Percentiles rank a stretch among this genome's conserved stretches.
Evolutionary conservation across 2,329 filamentous ascomycete genomes (phyloP).

Genomic region (Cordyceps sp.): DNA sequence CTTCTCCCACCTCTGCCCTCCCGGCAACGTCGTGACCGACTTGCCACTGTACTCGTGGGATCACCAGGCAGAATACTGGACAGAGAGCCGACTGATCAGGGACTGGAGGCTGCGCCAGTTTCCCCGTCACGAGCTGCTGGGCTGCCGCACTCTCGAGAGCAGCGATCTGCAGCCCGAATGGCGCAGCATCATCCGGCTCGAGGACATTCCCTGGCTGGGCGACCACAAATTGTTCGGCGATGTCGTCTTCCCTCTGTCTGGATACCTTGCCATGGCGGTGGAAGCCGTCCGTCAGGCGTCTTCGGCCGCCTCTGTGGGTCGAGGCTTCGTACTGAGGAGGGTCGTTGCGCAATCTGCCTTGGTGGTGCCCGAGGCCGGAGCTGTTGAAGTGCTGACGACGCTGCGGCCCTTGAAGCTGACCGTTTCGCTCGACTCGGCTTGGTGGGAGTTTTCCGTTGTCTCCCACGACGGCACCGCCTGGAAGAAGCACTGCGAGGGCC

Average conservation of each 20-base stretch:
- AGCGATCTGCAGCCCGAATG: conserved; percentile 10
- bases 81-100: background rate
- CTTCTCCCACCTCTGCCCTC: too few relatives aligned
- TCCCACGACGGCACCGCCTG: background rate
- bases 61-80: background rate
- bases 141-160: conserved; percentile 4
- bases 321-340: background rate
- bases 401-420: background rate
- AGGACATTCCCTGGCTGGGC: conserved; percentile 18
- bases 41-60: background rate
- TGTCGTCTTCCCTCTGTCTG: background rate
- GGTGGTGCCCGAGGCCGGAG: too few relatives aligned
- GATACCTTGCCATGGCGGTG: conserved; percentile 25
- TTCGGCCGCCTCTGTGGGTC: background rate
- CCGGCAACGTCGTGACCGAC: too few relatives aligned
- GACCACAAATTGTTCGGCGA: conserved; percentile 20
- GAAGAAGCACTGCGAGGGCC: background rate
- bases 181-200: conserved; percentile 9
- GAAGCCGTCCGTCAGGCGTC: conserved; percentile 17
- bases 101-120: background rate
- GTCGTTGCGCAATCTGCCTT: too few relatives aligned
- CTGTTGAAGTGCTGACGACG: too few relatives aligned
- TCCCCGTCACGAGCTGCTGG: background rate
- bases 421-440: background rate
- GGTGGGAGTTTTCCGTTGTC: background rate